Conservation (phyloP, 331 rosid genomes). For the Quercus tomentella region DNA sequence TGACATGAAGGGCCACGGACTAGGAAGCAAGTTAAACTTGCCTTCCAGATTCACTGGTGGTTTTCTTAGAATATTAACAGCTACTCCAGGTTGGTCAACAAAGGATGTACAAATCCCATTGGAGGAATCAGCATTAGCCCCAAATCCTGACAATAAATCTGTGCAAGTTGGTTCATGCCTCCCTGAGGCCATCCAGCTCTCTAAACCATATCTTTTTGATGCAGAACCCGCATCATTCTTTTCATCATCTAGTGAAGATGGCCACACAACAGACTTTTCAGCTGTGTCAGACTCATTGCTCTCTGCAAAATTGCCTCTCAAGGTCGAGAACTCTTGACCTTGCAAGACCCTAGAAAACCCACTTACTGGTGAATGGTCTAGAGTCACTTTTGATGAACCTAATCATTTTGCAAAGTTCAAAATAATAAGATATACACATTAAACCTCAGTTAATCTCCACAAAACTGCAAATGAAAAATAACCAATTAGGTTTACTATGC, state of each 20-base stretch:
- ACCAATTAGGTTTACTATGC: background rate
- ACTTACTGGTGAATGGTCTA: constrained; percentile 64
- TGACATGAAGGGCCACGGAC: constrained; percentile 53
- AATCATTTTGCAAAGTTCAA: background rate
- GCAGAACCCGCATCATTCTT: constrained; percentile 59
- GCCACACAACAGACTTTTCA: constrained; percentile 69
- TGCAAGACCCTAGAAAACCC: constrained; percentile 95
- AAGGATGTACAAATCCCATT: constrained; percentile 25
- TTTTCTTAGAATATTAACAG: constrained; percentile 42
- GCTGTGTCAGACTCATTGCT: constrained; percentile 54
- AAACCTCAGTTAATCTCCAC: constrained; percentile 4
- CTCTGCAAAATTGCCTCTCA: constrained; percentile 64
- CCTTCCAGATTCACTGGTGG: constrained; percentile 58
- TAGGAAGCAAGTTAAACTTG: constrained; percentile 37
- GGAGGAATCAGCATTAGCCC: constrained; percentile 45
- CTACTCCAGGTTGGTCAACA: constrained; percentile 36
- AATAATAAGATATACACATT: background rate
- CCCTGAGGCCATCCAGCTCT: constrained; percentile 59
- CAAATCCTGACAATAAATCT: constrained; percentile 79
- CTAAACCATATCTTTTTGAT: constrained; percentile 60
- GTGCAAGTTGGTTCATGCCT: constrained; percentile 74
- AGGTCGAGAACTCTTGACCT: constrained; percentile 95
- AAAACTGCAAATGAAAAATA: background rate
- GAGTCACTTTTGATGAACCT: constrained; percentile 58
- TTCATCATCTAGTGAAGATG: constrained; percentile 59